Base-by-base conservation (phyloP, 73 alveolate species). In the Paramecium octaurelia region DNA sequence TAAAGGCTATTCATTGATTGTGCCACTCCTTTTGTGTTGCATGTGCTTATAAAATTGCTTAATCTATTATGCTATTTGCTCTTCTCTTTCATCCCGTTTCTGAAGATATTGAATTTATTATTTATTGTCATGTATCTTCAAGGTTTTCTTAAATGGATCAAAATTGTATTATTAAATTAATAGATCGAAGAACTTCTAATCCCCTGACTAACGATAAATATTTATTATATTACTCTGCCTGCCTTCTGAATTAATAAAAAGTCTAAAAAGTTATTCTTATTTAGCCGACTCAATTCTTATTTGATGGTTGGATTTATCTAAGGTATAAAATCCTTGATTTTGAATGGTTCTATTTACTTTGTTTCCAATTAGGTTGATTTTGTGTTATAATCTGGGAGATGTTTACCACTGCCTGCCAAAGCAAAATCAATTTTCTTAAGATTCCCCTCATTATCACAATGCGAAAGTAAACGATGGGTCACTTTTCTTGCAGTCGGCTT, bases 121-220 rank as follows among this genome's bases (percentile, higher is more conserved):
- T 73, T 73, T 12, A 35, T 40, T 64, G 44, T 34, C 46, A 27
- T 27, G 8, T 34, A n/a, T 54, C 46, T 36, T 40, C 5, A 73
- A 38, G 31, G 87, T 36, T 73, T 73, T 73, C 34, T 73, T 73
- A 73, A 73, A 73, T 5, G 87, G 87, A 38, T 73, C 87, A 73
- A 36, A 73, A 11, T 73, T 31, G 46, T 73, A 73, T 35, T 36
- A 23, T 36, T 73, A 43, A 35, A 73, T 73, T 38, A 73, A 18
- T 16, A 21, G 18, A 21, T 73, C 87, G 38, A 73, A 73, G 59
- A 73, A 73, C 59, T 73, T 31, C 42, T 73, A 24, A 73, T 35
- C 87, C 23, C 87, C 87, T 4, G n/a, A 20, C 87, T 73, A 35
- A n/a, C 18, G 1, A 10, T 31, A 73, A 73, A 3, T 11, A 38